Evolutionary conservation across 345 rosid genomes (phyloP).

Genomic region (Carallia pectinifolia): DNA sequence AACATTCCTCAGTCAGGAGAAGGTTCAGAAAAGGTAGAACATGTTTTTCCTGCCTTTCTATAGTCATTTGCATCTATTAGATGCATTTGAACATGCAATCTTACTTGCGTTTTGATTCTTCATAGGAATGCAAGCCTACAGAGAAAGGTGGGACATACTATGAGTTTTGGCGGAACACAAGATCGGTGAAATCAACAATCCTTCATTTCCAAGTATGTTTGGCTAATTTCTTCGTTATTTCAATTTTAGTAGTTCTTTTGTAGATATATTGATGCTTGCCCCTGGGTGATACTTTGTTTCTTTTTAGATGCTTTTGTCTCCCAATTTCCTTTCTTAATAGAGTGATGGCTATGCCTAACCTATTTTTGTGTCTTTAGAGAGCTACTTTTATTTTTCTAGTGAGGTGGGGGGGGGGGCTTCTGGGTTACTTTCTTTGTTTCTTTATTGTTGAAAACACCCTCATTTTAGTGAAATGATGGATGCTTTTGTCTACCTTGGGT

Average conservation of each 20-base stretch:
- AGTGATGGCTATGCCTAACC: too few relatives aligned
- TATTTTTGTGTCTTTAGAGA: too few relatives aligned
- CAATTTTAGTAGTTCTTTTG: background rate
- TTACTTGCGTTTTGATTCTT: background rate
- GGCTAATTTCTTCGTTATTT: background rate
- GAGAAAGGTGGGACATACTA: constrained; percentile 43
- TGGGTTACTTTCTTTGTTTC: too few relatives aligned
- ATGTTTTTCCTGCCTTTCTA: background rate
- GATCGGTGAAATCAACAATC: constrained; percentile 60
- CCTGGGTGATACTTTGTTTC: too few relatives aligned
- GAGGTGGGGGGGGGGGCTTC: too few relatives aligned
- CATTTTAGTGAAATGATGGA: too few relatives aligned
- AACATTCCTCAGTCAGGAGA: constrained; percentile 53
- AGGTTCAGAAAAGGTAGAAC: constrained; percentile 44
- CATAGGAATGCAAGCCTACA: constrained; percentile 44
- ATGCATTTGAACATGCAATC: background rate
- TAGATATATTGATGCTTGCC: too few relatives aligned
- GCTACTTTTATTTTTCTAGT: too few relatives aligned
- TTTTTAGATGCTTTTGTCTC: too few relatives aligned
- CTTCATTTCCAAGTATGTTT: constrained; percentile 53
- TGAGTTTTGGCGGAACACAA: constrained; percentile 51
- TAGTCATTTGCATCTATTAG: background rate
- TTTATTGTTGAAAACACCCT: too few relatives aligned
- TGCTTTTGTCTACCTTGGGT: too few relatives aligned
- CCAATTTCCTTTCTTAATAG: too few relatives aligned